phyloP scores from a whole-genome alignment of 2,329 filamentous ascomycete genomes.

The Pochonia chlamydosporia region DNA sequence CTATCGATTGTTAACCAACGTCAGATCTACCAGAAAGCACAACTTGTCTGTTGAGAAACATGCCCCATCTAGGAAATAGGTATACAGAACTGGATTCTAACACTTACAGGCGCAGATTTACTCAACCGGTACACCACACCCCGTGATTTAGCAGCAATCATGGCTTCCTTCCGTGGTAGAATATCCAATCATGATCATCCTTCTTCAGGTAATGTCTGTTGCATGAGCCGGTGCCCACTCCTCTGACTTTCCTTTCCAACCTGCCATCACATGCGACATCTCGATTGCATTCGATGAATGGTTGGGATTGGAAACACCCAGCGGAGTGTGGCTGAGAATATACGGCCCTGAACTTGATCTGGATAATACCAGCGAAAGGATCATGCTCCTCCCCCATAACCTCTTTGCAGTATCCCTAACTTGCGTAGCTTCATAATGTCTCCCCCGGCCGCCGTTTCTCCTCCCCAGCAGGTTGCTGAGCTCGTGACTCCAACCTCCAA shows the following conservation, averaged over 20 bases:
- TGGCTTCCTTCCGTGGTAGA: constrained; percentile 29
- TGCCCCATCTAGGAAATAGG: not conserved
- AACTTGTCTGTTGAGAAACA: not conserved
- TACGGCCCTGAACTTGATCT: constrained; percentile 93
- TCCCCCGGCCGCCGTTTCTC: constrained; percentile 66
- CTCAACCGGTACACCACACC: constrained; percentile 20
- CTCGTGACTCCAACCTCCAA: constrained; percentile 40
- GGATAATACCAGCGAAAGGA: constrained; percentile 99
- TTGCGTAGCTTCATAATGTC: constrained; percentile 55
- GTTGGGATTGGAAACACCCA: constrained; percentile 1
- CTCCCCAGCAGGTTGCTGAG: constrained; percentile 43
- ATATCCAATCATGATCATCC: constrained; percentile 30
- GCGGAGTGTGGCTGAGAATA: constrained; percentile 62
- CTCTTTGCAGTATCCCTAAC: constrained; percentile 23
- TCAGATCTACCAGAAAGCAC: too few species aligned
- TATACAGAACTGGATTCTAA: constrained; percentile 6
- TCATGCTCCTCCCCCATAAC: constrained; percentile 65
- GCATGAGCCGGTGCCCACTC: constrained; percentile 59
- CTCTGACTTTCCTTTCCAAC: constrained; percentile 6
- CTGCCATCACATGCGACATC: not conserved
- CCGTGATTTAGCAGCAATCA: constrained; percentile 18
- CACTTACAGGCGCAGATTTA: constrained; percentile 4
- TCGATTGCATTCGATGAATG: too few species aligned
- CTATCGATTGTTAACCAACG: too few species aligned
- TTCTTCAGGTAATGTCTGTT: constrained; percentile 39